Evolutionary conservation across 2,329 filamentous ascomycete species (phyloP), one percentile per base, ranked within the genome.

Genomic region (Pseudomassariella vexata): DNA sequence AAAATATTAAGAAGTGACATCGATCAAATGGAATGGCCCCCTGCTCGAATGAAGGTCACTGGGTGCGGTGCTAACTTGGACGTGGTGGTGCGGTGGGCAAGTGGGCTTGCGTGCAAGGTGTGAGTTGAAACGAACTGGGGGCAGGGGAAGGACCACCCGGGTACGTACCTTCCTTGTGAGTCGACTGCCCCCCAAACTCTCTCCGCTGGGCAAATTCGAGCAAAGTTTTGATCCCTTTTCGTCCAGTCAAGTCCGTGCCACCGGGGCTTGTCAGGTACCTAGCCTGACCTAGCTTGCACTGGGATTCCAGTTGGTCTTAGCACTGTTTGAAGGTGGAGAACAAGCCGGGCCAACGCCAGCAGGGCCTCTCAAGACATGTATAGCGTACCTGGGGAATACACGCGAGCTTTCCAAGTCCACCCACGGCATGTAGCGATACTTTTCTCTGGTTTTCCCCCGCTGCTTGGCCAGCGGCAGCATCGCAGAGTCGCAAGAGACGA

Each of bases 1-100:
- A 38, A 36, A 38, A 38, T 38, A 25, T 32, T 27, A 14, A 18
- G 24, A 32, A 14, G 32, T 38, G 32, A 35, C 32, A 38, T 38
- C 29, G 36, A 38, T 25, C 20, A 22, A 22, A n/a, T 22, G 8
- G 20, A 22, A n/a, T 22, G n/a, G n/a, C n/a, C n/a, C n/a, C n/a
- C n/a, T n/a, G n/a, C n/a, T n/a, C n/a, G n/a, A n/a, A n/a, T n/a
- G n/a, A n/a, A n/a, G n/a, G n/a, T n/a, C n/a, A n/a, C n/a, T n/a
- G n/a, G n/a, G n/a, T n/a, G n/a, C n/a, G n/a, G n/a, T n/a, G n/a
- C n/a, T n/a, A n/a, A n/a, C n/a, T n/a, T n/a, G n/a, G n/a, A n/a
- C n/a, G n/a, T n/a, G n/a, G n/a, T n/a, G n/a, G n/a, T n/a, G n/a
- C n/a, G n/a, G n/a, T n/a, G n/a, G n/a, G n/a, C n/a, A n/a, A n/a